These are phyloP conservation scores for Papiliotrema fonsecae DNA, from an alignment of 1,284 basidiomycete genomes.

Conservation along the genomic window DNA sequence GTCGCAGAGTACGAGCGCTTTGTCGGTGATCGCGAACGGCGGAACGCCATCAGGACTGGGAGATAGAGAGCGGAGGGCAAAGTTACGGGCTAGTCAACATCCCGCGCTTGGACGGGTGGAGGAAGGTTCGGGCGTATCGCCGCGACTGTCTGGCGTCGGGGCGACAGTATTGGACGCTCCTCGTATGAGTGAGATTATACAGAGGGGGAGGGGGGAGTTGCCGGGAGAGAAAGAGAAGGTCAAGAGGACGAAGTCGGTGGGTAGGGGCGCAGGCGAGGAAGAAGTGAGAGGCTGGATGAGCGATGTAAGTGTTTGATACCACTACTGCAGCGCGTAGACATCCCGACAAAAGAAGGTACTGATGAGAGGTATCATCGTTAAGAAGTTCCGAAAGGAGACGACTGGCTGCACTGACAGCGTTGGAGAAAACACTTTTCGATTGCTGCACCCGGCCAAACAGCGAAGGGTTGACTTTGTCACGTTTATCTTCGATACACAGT, in stretches of 20 bases:
- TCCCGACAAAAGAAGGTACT: not conserved
- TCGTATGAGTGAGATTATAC: not conserved
- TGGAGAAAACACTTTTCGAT: conserved; percentile 17
- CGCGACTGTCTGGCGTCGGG: conserved; percentile 10
- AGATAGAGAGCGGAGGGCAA: not conserved
- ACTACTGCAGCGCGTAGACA: not conserved
- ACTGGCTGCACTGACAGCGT: conserved; percentile 15
- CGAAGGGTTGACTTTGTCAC: not conserved
- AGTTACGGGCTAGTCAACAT: conserved; percentile 10
- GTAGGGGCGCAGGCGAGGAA: conserved; percentile 3
- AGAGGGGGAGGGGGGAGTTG: not conserved
- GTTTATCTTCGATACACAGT: not conserved
- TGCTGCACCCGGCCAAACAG: conserved; percentile 7
- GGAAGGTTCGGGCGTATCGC: conserved; percentile 5
- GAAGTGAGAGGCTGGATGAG: conserved; percentile 21
- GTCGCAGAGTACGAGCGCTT: conserved; percentile 7
- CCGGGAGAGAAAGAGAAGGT: not conserved
- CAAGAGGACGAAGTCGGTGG: not conserved
- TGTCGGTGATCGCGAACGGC: conserved; percentile 20
- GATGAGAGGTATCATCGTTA: conserved; percentile 10
- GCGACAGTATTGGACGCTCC: not conserved
- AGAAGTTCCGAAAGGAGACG: conserved; percentile 26
- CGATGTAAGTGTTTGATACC: conserved; percentile 19
- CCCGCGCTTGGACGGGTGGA: conserved; percentile 4
- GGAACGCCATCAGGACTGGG: not conserved